These are phyloP conservation scores for Fusarium drepaniforme DNA, from an alignment of 2,329 filamentous ascomycete species.

Conservation along the genomic window DNA sequence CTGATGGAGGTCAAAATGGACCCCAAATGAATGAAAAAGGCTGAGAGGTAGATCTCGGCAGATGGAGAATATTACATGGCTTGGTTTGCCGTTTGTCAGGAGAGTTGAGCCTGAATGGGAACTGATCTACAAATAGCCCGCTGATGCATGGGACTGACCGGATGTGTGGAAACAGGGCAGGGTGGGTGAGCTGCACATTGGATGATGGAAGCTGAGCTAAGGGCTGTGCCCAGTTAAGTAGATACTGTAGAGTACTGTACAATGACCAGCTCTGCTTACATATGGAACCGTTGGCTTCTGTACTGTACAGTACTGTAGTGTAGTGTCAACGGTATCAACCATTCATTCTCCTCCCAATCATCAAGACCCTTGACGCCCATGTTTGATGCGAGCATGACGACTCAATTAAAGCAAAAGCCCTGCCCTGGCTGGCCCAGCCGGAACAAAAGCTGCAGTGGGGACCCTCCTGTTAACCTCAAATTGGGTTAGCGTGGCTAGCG, in stretches of 20 bases:
- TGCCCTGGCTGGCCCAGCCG: conserved; percentile 3
- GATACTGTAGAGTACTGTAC: too few species aligned
- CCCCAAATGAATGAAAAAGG: conserved; percentile 27
- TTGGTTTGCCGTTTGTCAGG: conserved; percentile 9
- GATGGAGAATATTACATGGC: conserved; percentile 17
- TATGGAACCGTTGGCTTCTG: background rate
- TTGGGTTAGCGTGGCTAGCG: conserved; percentile 26
- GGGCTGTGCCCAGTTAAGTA: background rate
- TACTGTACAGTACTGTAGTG: background rate
- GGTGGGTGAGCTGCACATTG: background rate
- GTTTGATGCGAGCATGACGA: conserved; percentile 1
- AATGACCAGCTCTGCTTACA: background rate
- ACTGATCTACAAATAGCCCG: conserved; percentile 25
- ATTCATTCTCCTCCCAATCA: background rate
- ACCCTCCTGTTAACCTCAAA: conserved; percentile 17
- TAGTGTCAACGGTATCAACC: background rate
- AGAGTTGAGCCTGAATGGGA: conserved; percentile 8
- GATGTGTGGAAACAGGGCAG: conserved; percentile 19
- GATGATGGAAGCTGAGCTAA: background rate
- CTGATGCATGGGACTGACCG: conserved; percentile 13
- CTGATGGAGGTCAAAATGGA: background rate
- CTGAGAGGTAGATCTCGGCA: conserved; percentile 36
- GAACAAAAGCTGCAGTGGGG: conserved; percentile 27
- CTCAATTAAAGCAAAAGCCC: conserved; percentile 1
- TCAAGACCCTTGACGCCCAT: background rate